Evolutionary conservation across 495 filamentous ascomycete genomes (phyloP).

Genomic region (Oidiodendron maius): DNA sequence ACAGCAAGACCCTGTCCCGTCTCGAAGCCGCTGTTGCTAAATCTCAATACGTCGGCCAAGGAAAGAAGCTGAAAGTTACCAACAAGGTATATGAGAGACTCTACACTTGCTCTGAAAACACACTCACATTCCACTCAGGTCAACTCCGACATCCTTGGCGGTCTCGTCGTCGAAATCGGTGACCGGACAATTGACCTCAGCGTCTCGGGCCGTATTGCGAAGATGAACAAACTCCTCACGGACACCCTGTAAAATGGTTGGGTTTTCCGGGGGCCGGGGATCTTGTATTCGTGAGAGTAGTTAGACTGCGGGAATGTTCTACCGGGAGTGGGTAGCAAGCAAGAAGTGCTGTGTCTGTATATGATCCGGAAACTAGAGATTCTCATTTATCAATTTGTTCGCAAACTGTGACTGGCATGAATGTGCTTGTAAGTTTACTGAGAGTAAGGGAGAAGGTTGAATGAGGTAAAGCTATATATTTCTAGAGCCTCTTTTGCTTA

Average conservation of each 20-base stretch:
- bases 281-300: not conserved
- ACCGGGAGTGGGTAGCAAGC: not conserved
- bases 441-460: too few species aligned
- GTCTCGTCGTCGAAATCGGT: slow-evolving; percentile 91
- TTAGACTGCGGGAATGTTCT: too few species aligned
- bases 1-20: slow-evolving; percentile 74
- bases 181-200: slow-evolving; percentile 97
- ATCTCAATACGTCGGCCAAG: slow-evolving; percentile 79
- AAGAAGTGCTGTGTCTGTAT: slow-evolving; percentile 9
- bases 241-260: slow-evolving; percentile 76
- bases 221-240: slow-evolving; percentile 97
- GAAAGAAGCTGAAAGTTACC: slow-evolving; percentile 96
- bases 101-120: not conserved
- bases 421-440: too few species aligned
- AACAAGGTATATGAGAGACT: slow-evolving; percentile 56
- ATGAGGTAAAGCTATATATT: too few species aligned
- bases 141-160: slow-evolving; percentile 89
- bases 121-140: slow-evolving; percentile 48
- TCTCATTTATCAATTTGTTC: slow-evolving; percentile 2
- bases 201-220: slow-evolving; percentile 89
- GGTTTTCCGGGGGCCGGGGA: too few species aligned
- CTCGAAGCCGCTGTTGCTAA: slow-evolving; percentile 86
- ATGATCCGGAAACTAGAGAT: slow-evolving; percentile 15
- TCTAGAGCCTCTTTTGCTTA: too few species aligned
- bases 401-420: too few species aligned